Evolutionary conservation across 2,329 filamentous ascomycete species (phyloP).

Genomic region (Hypoxylon sp.): DNA sequence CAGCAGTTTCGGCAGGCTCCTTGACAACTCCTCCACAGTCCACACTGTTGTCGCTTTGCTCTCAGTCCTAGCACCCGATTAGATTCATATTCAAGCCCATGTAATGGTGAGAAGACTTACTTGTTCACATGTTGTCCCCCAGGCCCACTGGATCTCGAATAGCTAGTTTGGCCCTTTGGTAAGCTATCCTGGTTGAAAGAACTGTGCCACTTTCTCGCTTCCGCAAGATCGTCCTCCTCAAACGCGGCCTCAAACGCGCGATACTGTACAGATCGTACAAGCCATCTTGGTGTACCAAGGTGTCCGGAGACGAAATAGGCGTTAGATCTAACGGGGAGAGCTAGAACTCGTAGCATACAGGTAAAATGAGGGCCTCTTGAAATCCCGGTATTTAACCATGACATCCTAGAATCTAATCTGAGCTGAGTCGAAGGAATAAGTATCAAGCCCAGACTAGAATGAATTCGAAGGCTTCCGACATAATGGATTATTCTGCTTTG

Average conservation of each 20-base stretch:
- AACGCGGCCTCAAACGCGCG: constrained; percentile 63
- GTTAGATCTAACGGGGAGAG: neutral
- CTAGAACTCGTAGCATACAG: constrained; percentile 27
- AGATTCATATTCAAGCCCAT: neutral
- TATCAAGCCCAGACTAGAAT: neutral
- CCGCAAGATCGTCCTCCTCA: constrained; percentile 63
- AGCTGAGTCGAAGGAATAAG: neutral
- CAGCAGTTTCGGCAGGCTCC: constrained; percentile 61
- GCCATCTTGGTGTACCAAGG: constrained; percentile 8
- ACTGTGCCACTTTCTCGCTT: constrained; percentile 65
- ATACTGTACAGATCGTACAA: constrained; percentile 46
- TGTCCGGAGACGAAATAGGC: neutral
- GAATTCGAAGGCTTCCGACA: neutral
- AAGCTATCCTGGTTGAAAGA: constrained; percentile 59
- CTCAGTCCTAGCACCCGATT: constrained; percentile 63
- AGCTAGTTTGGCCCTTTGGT: constrained; percentile 66
- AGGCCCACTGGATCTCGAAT: constrained; percentile 70
- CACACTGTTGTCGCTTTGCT: constrained; percentile 69
- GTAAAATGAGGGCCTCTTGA: neutral
- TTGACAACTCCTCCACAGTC: constrained; percentile 61
- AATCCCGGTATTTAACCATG: neutral
- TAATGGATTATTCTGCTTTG: neutral
- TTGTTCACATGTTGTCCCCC: constrained; percentile 74
- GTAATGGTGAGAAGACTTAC: constrained; percentile 54
- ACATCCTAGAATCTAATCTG: neutral